Base-by-base conservation (phyloP, 495 filamentous ascomycete species). In the Aspergillus cristatus region DNA sequence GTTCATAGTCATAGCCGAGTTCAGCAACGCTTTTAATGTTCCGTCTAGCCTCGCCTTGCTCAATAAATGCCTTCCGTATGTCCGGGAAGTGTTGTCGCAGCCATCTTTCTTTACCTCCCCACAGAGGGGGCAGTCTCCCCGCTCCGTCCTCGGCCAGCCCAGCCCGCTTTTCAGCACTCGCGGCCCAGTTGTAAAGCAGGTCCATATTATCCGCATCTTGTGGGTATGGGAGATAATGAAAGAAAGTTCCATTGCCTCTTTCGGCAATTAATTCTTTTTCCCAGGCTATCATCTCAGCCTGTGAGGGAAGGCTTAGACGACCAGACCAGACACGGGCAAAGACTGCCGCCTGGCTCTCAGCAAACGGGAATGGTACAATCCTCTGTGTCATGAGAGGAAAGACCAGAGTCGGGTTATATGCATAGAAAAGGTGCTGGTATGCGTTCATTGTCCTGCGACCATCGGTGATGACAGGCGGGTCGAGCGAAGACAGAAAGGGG, bases 131-230 rank as follows among this genome's bases (percentile, higher is more conserved):
- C 38, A 60, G 53, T 53, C 87, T 88, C 7, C 80, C 78, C 37
- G 55, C 55, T n/a, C 58, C 70, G 14, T 65, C 55, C 32, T 70
- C 65, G 14, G 54, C 57, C 12, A 76, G 50, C 4, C 55, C 68
- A 16, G 48, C 48, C 16, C 52, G 63, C 18, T 43, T 28, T 11
- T 47, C 32, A 13, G 81, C 78, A 30, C 47, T 43, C 6, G 47
- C 25, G 0, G 79, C 69, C 78, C 81, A 82, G 12, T 74, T 69
- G 40, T 81, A 66, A 7, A 89, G 37, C 36, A 67, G 57, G 48
- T 94, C 88, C 51, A 94, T 74, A 41, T 93, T 93, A 7, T 81
- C 68, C 0, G 74, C 81, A 56, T 96, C 90, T 34, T 72, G 68
- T 0, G 85, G 82, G 50, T 78, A 91, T 2, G 69, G 67, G 16